Conservation (phyloP, 2,329 filamentous ascomycete species). For the Beauveria rudraprayagi region DNA sequence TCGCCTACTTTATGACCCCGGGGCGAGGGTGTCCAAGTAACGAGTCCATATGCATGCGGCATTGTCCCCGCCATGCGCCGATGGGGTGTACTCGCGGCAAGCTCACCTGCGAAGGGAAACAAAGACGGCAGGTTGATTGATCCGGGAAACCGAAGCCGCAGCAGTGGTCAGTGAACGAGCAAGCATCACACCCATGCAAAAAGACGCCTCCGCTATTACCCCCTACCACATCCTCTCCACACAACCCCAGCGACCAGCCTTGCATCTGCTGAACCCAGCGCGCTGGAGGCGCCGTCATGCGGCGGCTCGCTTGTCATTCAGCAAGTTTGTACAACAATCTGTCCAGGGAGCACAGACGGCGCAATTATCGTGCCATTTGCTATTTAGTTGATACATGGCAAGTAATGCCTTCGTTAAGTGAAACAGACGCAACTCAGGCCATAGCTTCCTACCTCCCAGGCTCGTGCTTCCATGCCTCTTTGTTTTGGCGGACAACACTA, state of each 20-base stretch:
- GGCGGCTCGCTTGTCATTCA: constrained; percentile 3
- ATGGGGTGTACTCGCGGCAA: not conserved
- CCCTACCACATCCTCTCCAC: not conserved
- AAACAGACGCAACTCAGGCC: not conserved
- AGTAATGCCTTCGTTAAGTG: not conserved
- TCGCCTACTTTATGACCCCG: not conserved
- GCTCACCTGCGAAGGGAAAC: not conserved
- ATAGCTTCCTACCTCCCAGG: not conserved
- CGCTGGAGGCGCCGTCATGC: constrained; percentile 1
- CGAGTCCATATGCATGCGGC: not conserved
- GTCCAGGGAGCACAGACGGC: not conserved
- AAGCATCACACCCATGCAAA: not conserved
- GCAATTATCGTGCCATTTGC: not conserved
- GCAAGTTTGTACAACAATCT: not conserved
- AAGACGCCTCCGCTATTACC: not conserved
- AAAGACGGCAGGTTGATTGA: not conserved
- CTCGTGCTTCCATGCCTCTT: not conserved
- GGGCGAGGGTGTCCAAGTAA: not conserved
- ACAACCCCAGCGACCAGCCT: not conserved
- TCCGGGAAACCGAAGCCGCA: not conserved
- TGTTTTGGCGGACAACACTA: not conserved
- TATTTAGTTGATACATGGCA: not conserved
- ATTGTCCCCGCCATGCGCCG: not conserved
- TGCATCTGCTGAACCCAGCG: not conserved
- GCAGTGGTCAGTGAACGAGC: not conserved